Percentiles rank a stretch among this genome's conserved stretches.
phyloP scores from a whole-genome alignment of 2,329 filamentous ascomycete species.

The Phyllosticta ampelicida region DNA sequence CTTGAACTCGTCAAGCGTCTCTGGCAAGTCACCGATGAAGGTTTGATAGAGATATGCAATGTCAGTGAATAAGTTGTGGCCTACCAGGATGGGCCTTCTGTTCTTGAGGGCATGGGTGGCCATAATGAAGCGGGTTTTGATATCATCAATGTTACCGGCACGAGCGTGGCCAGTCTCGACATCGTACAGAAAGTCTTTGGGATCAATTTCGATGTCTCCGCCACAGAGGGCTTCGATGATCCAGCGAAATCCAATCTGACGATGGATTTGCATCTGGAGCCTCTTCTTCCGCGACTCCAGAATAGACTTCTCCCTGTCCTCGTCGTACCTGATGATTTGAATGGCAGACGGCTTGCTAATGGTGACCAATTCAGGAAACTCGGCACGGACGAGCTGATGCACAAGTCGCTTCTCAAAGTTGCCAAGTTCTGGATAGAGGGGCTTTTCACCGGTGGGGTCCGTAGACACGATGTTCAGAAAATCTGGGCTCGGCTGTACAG shows the following conservation, averaged over 20 bases:
- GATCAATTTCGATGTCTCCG: conserved; percentile 28
- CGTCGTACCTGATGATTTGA: conserved; percentile 31
- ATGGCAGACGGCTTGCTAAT: conserved; percentile 33
- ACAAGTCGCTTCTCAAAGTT: conserved; percentile 54
- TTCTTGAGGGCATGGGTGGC: conserved; percentile 33
- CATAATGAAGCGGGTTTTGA: conserved; percentile 28
- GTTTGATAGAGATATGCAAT: conserved; percentile 52
- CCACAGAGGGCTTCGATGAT: conserved; percentile 37
- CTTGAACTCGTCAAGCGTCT: conserved; percentile 43
- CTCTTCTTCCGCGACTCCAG: conserved; percentile 14
- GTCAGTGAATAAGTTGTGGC: conserved; percentile 56
- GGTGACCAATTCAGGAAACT: conserved; percentile 42
- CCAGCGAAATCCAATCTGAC: conserved; percentile 41
- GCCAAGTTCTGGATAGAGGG: conserved; percentile 15
- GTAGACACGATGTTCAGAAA: conserved; percentile 21
- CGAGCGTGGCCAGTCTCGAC: conserved; percentile 23
- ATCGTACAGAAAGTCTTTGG: conserved; percentile 26
- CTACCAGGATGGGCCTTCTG: conserved; percentile 44
- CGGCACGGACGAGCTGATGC: conserved; percentile 53
- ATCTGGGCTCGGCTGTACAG: conserved; percentile 14
- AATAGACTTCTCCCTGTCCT: conserved; percentile 34
- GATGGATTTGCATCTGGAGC: conserved; percentile 8
- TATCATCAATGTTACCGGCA: conserved; percentile 25
- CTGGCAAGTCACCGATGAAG: conserved; percentile 49
- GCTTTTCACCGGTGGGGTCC: conserved; percentile 17